A percentile compares a stretch with the other conserved stretches of the same genome.
Evolutionary conservation across 1,284 basidiomycete genomes (phyloP).

Genomic region (Rhodotorula sp.): DNA sequence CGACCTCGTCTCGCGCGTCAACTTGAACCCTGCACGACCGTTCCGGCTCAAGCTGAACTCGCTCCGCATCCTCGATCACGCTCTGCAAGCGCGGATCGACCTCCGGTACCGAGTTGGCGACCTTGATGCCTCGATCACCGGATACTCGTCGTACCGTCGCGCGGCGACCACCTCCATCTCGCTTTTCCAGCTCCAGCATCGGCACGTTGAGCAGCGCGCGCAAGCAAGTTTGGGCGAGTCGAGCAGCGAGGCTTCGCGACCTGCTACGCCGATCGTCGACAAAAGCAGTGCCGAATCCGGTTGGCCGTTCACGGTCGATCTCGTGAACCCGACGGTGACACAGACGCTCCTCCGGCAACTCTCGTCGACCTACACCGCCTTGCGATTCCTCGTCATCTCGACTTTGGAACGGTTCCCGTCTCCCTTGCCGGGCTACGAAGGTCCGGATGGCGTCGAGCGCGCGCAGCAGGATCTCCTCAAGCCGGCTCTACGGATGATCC

Average conservation of each 20-base stretch:
- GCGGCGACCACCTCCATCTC: conserved; percentile 29
- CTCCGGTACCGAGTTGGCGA: conserved; percentile 11
- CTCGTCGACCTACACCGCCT: conserved; percentile 36
- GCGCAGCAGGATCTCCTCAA: conserved; percentile 30
- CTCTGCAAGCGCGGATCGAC: conserved; percentile 36
- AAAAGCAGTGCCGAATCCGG: conserved; percentile 9
- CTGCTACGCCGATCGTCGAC: neutral
- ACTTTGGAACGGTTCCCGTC: conserved; percentile 38
- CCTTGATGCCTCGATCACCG: conserved; percentile 8
- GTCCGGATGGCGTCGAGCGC: conserved; percentile 8
- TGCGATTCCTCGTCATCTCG: conserved; percentile 30
- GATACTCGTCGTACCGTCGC: conserved; percentile 35
- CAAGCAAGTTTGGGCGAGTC: neutral
- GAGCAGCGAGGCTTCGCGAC: neutral
- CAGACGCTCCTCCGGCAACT: conserved; percentile 32
- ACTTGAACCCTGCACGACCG: conserved; percentile 38
- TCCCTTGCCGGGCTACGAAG: conserved; percentile 39
- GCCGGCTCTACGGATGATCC: conserved; percentile 39
- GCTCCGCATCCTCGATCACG: conserved; percentile 35
- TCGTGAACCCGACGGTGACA: conserved; percentile 32
- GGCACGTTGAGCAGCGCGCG: conserved; percentile 1
- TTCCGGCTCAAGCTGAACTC: conserved; percentile 38
- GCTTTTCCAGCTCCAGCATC: conserved; percentile 30
- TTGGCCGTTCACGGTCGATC: conserved; percentile 34
- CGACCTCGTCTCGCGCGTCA: conserved; percentile 18